These are phyloP conservation scores for Spatholobus suberectus DNA, from an alignment of 306 rosid species.

Conservation along the genomic window DNA sequence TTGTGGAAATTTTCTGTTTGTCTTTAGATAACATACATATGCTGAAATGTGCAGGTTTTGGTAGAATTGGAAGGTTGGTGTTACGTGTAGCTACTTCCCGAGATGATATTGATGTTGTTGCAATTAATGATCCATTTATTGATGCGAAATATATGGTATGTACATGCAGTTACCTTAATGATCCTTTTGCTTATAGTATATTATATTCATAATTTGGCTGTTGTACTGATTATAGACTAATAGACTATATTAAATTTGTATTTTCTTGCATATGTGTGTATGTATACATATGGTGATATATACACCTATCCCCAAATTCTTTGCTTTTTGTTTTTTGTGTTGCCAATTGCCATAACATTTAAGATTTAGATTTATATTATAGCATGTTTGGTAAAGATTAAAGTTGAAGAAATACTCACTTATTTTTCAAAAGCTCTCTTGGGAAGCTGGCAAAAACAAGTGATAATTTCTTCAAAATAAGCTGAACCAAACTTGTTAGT, in stretches of 20 bases:
- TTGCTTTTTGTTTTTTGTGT: not conserved
- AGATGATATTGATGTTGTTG: slow-evolving; percentile 91
- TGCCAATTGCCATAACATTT: not conserved
- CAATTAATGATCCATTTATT: slow-evolving; percentile 92
- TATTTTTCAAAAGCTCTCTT: not conserved
- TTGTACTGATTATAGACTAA: not conserved
- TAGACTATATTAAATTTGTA: not conserved
- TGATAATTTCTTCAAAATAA: not conserved
- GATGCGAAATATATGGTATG: slow-evolving; percentile 96
- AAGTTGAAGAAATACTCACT: not conserved
- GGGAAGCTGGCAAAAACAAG: not conserved
- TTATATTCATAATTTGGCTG: slow-evolving; percentile 21
- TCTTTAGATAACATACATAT: slow-evolving; percentile 5
- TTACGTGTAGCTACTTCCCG: slow-evolving; percentile 78
- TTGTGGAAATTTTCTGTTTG: not conserved
- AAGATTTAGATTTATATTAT: slow-evolving; percentile 18
- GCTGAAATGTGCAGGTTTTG: slow-evolving; percentile 75
- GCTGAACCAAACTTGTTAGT: not conserved
- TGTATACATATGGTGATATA: not conserved
- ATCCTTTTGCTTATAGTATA: slow-evolving; percentile 13
- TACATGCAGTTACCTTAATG: slow-evolving; percentile 13
- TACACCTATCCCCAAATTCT: not conserved
- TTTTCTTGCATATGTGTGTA: not conserved
- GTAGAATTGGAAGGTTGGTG: slow-evolving; percentile 98
- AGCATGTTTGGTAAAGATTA: not conserved